These are phyloP conservation scores for Pythium grandisporangium DNA, from an alignment of 352 stramenopile genomes.

Conservation along the genomic window DNA sequence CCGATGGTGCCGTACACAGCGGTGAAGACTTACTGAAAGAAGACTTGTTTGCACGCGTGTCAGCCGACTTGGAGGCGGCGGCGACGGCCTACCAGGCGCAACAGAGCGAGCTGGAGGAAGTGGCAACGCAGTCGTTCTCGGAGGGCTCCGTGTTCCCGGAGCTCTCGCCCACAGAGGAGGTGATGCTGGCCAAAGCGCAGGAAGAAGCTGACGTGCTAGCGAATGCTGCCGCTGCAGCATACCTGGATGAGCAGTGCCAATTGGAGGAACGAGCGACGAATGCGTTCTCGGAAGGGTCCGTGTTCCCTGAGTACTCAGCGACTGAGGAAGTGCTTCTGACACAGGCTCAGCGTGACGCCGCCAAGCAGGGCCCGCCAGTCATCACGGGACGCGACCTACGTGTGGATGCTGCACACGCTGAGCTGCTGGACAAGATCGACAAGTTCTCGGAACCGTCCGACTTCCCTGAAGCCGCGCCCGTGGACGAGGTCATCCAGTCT, in stretches of 20 bases:
- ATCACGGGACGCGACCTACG: conserved; percentile 12
- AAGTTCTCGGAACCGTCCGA: conserved; percentile 55
- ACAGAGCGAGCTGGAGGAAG: conserved; percentile 45
- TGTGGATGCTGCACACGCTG: conserved; percentile 17
- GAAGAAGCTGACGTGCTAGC: conserved; percentile 12
- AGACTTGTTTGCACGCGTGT: conserved; percentile 3
- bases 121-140: conserved; percentile 18
- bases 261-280: conserved; percentile 38
- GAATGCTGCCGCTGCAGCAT: too few species aligned
- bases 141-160: conserved; percentile 61
- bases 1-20: conserved; percentile 18
- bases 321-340: conserved; percentile 40
- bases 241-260: too few species aligned
- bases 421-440: conserved; percentile 28
- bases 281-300: conserved; percentile 52
- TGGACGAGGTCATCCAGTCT: conserved; percentile 46
- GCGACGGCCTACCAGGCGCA: too few species aligned
- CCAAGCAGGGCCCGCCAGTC: not conserved
- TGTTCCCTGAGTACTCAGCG: conserved; percentile 54
- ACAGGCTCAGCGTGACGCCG: conserved; percentile 17
- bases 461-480: conserved; percentile 38
- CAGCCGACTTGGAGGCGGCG: conserved; percentile 7
- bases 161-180: conserved; percentile 13
- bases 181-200: conserved; percentile 14
- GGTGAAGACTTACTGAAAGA: conserved; percentile 15